phyloP scores from a whole-genome alignment of 306 rosid genomes.

The Boehmeria nivea region DNA sequence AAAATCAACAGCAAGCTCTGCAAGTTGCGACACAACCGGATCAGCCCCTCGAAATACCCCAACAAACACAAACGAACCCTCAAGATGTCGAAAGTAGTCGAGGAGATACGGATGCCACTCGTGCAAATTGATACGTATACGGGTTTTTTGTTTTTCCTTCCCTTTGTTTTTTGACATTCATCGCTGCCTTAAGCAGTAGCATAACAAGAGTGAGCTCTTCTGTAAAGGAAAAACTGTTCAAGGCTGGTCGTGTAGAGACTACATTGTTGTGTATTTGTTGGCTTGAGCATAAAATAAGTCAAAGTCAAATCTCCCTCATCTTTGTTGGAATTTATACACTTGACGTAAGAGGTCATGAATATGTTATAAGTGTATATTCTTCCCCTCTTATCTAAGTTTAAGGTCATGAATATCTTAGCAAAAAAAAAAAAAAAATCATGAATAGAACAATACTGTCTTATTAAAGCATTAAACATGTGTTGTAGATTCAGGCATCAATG shows the following conservation, averaged over 20 bases:
- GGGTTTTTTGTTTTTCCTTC: background rate
- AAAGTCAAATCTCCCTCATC: background rate
- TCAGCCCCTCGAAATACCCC: slow-evolving; percentile 27
- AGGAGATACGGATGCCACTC: slow-evolving; percentile 22
- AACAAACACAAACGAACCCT: slow-evolving; percentile 28
- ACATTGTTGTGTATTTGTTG: background rate
- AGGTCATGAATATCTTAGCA: too few relatives aligned
- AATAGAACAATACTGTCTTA: too few relatives aligned
- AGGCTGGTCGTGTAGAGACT: background rate
- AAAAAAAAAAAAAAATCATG: too few relatives aligned
- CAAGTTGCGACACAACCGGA: background rate
- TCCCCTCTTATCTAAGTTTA: too few relatives aligned
- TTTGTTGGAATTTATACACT: background rate
- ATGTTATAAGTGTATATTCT: too few relatives aligned
- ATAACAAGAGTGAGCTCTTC: slow-evolving; percentile 1
- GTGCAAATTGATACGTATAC: slow-evolving; percentile 12
- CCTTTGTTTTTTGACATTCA: background rate
- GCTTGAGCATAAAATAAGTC: background rate
- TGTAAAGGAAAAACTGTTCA: slow-evolving; percentile 6
- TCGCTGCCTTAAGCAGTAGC: slow-evolving; percentile 2
- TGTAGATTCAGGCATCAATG: too few relatives aligned
- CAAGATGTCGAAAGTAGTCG: slow-evolving; percentile 24
- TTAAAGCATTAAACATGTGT: too few relatives aligned
- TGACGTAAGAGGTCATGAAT: too few relatives aligned
- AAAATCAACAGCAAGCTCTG: slow-evolving; percentile 24